Evolutionary conservation across 1,139 yeast species (phyloP).

Genomic region (Debaryomycetaceae sp.): DNA sequence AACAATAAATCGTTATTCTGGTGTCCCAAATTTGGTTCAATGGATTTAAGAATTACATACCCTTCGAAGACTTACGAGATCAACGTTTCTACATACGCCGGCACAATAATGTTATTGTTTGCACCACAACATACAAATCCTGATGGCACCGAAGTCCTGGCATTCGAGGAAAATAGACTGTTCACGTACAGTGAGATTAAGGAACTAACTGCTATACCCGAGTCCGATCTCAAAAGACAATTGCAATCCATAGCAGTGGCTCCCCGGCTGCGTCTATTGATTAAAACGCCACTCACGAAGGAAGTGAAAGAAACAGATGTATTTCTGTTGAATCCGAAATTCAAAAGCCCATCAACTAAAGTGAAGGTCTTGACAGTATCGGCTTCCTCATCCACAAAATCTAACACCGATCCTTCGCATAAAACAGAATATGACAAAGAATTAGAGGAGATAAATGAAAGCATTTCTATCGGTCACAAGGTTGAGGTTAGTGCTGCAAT

Average conservation of each 20-base stretch:
- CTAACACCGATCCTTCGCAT: constrained; percentile 33
- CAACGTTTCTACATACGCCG: constrained; percentile 78
- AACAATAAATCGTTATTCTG: constrained; percentile 74
- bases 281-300: constrained; percentile 71
- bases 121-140: constrained; percentile 51
- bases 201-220: constrained; percentile 69
- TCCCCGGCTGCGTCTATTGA: constrained; percentile 69
- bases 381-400: constrained; percentile 28
- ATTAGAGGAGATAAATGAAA: constrained; percentile 30
- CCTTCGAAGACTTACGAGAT: constrained; percentile 73
- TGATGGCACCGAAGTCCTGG: constrained; percentile 32
- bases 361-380: constrained; percentile 77
- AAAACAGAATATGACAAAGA: constrained; percentile 39
- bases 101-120: constrained; percentile 71
- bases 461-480: constrained; percentile 43
- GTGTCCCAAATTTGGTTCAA: constrained; percentile 82
- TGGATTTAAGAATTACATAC: constrained; percentile 68
- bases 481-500: constrained; percentile 83
- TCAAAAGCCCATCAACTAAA: constrained; percentile 66
- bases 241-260: constrained; percentile 84
- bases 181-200: constrained; percentile 58
- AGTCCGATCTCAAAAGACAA: constrained; percentile 68
- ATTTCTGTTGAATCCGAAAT: constrained; percentile 67
- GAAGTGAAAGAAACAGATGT: constrained; percentile 63
- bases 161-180: constrained; percentile 38